Evolutionary conservation across 768 basidiomycete species (phyloP).

Genomic region (Pisolithus albus): DNA sequence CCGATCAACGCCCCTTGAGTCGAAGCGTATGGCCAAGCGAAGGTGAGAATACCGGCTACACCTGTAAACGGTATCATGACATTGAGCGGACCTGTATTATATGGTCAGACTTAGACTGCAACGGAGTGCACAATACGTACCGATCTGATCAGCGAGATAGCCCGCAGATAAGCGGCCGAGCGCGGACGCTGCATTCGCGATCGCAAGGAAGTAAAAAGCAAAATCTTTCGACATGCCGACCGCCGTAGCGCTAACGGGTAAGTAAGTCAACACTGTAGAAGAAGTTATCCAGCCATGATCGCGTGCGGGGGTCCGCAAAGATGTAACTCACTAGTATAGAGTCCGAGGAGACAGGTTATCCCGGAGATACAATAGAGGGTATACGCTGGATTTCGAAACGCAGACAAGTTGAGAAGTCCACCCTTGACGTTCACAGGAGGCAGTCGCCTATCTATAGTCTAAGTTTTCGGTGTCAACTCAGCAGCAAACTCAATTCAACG

Average conservation of each 20-base stretch:
- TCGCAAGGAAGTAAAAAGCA: conserved; percentile 57
- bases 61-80: conserved; percentile 59
- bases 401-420: conserved; percentile 49
- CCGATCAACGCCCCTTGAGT: conserved; percentile 40
- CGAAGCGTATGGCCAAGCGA: conserved; percentile 62
- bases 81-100: conserved; percentile 50
- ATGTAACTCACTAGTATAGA: conserved; percentile 52
- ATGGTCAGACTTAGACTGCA: background rate
- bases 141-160: conserved; percentile 46
- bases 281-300: conserved; percentile 3
- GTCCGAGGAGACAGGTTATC: conserved; percentile 54
- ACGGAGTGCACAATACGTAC: conserved; percentile 20
- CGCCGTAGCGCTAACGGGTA: conserved; percentile 31
- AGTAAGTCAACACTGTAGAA: conserved; percentile 53
- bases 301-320: background rate
- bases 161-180: conserved; percentile 56
- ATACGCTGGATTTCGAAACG: conserved; percentile 44
- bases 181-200: conserved; percentile 61
- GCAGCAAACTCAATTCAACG: background rate
- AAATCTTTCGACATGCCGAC: conserved; percentile 39
- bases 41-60: conserved; percentile 51
- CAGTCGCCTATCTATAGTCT: conserved; percentile 39
- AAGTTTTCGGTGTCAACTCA: background rate
- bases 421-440: conserved; percentile 48
- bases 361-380: conserved; percentile 51